A percentile compares a stretch with the other conserved stretches of the same genome.
These are phyloP conservation scores for Paramecium caudatum DNA, from an alignment of 73 alveolate species.

Conservation along the genomic window DNA sequence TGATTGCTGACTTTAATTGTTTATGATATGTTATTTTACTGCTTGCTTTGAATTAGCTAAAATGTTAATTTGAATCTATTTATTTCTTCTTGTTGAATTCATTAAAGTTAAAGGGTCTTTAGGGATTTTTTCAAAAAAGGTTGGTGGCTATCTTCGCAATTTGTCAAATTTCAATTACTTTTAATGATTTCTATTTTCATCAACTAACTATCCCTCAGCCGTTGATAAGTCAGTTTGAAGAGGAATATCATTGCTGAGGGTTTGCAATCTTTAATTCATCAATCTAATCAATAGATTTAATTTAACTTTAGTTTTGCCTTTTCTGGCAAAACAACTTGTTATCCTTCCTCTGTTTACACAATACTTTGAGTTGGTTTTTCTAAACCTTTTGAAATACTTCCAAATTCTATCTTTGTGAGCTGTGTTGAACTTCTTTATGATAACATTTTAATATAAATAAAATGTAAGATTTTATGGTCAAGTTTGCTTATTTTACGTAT, in stretches of 20 bases:
- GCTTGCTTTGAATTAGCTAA: conserved; percentile 51
- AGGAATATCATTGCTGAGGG: neutral
- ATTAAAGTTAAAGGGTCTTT: conserved; percentile 23
- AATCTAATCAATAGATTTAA: neutral
- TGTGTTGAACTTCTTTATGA: conserved; percentile 8
- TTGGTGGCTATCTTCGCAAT: conserved; percentile 60
- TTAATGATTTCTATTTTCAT: neutral
- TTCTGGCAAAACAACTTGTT: neutral
- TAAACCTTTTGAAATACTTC: conserved; percentile 28
- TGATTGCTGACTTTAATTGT: neutral
- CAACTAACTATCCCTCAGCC: neutral
- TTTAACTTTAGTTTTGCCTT: conserved; percentile 5
- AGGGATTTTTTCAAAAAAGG: conserved; percentile 51
- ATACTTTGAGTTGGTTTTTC: neutral
- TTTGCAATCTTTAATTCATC: neutral
- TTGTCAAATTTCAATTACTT: conserved; percentile 4
- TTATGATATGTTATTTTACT: conserved; percentile 18
- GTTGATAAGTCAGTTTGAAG: conserved; percentile 25
- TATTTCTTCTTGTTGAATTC: conserved; percentile 54
- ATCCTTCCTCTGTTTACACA: neutral
- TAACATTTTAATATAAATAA: conserved; percentile 12
- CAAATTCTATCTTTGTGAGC: conserved; percentile 38
- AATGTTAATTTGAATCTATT: conserved; percentile 4
- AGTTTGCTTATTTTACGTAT: too few species aligned
- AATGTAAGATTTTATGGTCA: too few species aligned